phyloP scores from a whole-genome alignment of 2,329 filamentous ascomycete species.

The Fusarium luffae region DNA sequence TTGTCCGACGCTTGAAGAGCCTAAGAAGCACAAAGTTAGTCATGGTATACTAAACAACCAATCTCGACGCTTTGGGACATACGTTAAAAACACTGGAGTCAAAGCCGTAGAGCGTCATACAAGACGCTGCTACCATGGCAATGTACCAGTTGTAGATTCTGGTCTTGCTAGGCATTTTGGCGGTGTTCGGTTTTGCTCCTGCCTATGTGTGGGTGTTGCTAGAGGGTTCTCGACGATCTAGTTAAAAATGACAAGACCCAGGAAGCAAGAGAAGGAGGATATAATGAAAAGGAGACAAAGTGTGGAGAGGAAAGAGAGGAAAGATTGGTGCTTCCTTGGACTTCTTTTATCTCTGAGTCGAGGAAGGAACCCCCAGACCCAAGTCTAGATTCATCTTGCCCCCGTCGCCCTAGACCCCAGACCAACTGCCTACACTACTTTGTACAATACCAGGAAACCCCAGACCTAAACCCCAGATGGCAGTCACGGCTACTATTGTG shows the following conservation, averaged over 20 bases:
- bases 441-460: conserved; percentile 4
- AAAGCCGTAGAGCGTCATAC: conserved; percentile 81
- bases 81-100: conserved; percentile 79
- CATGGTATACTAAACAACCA: background rate
- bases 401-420: conserved; percentile 26
- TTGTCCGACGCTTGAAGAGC: conserved; percentile 73
- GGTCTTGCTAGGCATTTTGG: conserved; percentile 51
- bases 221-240: background rate
- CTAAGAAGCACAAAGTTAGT: conserved; percentile 25
- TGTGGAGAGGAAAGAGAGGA: conserved; percentile 7
- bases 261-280: background rate
- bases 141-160: conserved; percentile 62
- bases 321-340: conserved; percentile 14
- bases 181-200: conserved; percentile 27
- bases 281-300: conserved; percentile 9
- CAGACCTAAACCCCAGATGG: conserved; percentile 31
- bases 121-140: conserved; percentile 75
- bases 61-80: background rate
- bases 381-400: conserved; percentile 18
- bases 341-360: conserved; percentile 36
- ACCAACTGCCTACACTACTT: conserved; percentile 1
- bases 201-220: background rate
- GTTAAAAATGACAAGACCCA: conserved; percentile 1
- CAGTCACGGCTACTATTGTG: conserved; percentile 8
- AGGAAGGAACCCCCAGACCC: conserved; percentile 19